phyloP scores from a whole-genome alignment of 202 grass and related monocot species.

The Schoenoplectus triqueter region DNA sequence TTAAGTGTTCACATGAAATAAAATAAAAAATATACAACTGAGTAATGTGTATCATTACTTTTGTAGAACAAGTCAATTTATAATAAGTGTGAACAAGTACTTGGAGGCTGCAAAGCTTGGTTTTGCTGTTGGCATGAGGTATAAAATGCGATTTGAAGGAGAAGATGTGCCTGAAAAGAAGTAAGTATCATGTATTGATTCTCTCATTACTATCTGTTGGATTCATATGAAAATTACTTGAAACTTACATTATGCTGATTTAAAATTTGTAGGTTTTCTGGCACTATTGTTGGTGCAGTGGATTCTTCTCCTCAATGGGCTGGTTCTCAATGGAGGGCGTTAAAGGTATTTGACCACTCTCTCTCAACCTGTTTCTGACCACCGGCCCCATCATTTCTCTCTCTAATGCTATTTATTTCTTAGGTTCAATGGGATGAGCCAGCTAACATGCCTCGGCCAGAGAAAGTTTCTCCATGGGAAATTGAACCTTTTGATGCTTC shows the following conservation, averaged over 20 bases:
- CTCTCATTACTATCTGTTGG: constrained; percentile 26
- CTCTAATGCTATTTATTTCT: constrained; percentile 36
- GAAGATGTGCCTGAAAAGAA: constrained; percentile 85
- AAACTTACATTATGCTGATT: constrained; percentile 15
- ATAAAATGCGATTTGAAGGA: constrained; percentile 89
- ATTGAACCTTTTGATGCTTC: constrained; percentile 63
- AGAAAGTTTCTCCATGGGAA: constrained; percentile 87
- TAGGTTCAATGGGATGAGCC: constrained; percentile 95
- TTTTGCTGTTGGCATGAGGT: constrained; percentile 66
- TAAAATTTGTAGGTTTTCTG: constrained; percentile 65
- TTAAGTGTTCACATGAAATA: not conserved
- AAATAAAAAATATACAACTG: not conserved
- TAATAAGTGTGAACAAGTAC: constrained; percentile 83
- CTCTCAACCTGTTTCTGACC: not conserved
- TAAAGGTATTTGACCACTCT: constrained; percentile 58
- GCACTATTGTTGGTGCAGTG: constrained; percentile 71
- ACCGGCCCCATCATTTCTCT: not conserved
- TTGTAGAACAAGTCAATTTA: constrained; percentile 58
- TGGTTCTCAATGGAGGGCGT: constrained; percentile 85
- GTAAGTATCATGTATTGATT: constrained; percentile 53
- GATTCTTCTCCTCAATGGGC: constrained; percentile 83
- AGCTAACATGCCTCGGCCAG: constrained; percentile 59
- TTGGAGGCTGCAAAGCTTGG: constrained; percentile 62
- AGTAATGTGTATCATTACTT: constrained; percentile 2
- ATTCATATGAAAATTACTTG: constrained; percentile 32